A percentile compares a stretch with the other conserved stretches of the same genome.
Conservation (phyloP, 441 rosid genomes). For the Pelargonium cotyledonis region DNA sequence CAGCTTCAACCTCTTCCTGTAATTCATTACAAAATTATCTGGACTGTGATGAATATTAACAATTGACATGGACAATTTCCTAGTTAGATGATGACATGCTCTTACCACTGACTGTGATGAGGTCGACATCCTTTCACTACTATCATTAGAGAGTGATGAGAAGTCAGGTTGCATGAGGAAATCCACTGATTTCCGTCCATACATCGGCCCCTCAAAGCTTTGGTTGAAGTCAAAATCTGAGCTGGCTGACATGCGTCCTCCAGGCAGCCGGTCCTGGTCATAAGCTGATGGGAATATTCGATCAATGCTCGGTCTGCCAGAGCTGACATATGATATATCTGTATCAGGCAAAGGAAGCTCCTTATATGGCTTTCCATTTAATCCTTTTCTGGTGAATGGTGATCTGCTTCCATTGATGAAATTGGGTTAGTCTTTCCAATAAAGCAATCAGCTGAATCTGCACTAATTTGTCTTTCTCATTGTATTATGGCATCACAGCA, state of each 20-base stretch:
- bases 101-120: conserved; percentile 42
- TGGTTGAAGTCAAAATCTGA: conserved; percentile 43
- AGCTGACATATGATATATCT: conserved; percentile 72
- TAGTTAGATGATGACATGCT: background rate
- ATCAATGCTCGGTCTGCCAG: conserved; percentile 73
- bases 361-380: conserved; percentile 46
- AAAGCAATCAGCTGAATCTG: too few species aligned
- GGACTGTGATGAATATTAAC: too few species aligned
- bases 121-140: conserved; percentile 34
- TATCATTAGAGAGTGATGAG: conserved; percentile 39
- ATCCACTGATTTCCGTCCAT: conserved; percentile 52
- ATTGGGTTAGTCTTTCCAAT: background rate
- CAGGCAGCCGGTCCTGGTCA: conserved; percentile 40
- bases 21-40: background rate
- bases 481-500: too few species aligned
- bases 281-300: conserved; percentile 42
- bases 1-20: conserved; percentile 86
- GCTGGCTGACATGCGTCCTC: conserved; percentile 37
- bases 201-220: conserved; percentile 46
- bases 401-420: conserved; percentile 38
- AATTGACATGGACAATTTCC: too few species aligned
- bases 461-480: too few species aligned
- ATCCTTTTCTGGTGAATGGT: conserved; percentile 55
- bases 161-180: conserved; percentile 33
- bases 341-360: conserved; percentile 45